These are phyloP conservation scores for Styphnolobium japonicum DNA, from an alignment of 306 rosid species.

Conservation along the genomic window DNA sequence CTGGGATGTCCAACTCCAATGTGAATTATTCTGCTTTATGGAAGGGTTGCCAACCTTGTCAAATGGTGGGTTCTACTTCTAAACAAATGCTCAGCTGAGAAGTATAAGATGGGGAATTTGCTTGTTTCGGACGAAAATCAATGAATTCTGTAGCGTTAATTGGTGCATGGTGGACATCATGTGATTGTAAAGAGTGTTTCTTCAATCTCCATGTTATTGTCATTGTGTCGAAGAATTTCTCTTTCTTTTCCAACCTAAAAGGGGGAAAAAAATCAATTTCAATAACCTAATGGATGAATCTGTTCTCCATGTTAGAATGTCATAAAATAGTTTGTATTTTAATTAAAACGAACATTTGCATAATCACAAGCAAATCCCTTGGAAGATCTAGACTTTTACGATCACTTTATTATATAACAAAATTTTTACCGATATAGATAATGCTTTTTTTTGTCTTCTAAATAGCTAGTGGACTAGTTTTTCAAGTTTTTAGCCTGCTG, in stretches of 20 bases:
- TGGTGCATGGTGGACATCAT: slow-evolving; percentile 7
- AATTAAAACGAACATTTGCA: neutral
- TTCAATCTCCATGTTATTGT: slow-evolving; percentile 15
- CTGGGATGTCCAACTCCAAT: slow-evolving; percentile 22
- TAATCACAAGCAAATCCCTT: neutral
- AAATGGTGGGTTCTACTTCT: slow-evolving; percentile 41
- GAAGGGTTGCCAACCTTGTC: slow-evolving; percentile 58
- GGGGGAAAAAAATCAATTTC: neutral
- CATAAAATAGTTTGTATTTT: neutral
- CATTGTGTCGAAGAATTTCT: neutral
- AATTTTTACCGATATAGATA: neutral
- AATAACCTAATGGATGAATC: neutral
- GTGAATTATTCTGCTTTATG: slow-evolving; percentile 42
- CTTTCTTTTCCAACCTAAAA: neutral
- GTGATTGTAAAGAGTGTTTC: slow-evolving; percentile 20
- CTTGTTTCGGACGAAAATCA: neutral
- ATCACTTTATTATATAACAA: neutral
- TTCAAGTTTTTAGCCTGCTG: neutral
- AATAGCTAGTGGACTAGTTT: neutral
- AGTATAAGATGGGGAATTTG: neutral
- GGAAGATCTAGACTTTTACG: neutral
- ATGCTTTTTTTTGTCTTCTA: neutral
- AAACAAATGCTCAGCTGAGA: slow-evolving; percentile 56
- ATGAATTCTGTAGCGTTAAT: slow-evolving; percentile 5
- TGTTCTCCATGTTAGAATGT: neutral